Percentiles rank a stretch among this genome's conserved stretches.
Evolutionary conservation across 2,329 filamentous ascomycete species (phyloP).

Genomic region (Fusarium brachygibbosum): DNA sequence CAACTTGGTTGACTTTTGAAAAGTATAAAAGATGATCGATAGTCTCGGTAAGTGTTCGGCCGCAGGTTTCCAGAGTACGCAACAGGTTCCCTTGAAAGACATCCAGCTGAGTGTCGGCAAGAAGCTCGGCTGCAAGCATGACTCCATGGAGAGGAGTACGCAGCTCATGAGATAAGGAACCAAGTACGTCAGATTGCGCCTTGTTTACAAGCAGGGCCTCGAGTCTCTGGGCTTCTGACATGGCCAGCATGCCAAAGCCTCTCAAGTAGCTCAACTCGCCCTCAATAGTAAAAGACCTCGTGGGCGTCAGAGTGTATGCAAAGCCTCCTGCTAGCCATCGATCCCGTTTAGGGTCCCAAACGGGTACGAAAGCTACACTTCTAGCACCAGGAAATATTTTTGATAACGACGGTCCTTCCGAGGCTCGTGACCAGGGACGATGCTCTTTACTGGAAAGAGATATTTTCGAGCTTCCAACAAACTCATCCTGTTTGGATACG

Average conservation of each 20-base stretch:
- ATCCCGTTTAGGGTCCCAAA: conserved; percentile 62
- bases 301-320: conserved; percentile 61
- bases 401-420: conserved; percentile 44
- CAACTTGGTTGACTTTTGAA: conserved; percentile 65
- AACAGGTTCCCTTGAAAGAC: conserved; percentile 62
- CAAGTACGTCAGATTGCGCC: conserved; percentile 70
- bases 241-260: conserved; percentile 67
- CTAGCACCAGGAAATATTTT: conserved; percentile 59
- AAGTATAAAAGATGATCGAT: conserved; percentile 67
- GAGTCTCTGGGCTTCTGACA: conserved; percentile 67
- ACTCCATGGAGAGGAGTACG: conserved; percentile 73
- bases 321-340: conserved; percentile 65
- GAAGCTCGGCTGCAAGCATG: conserved; percentile 66
- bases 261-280: conserved; percentile 65
- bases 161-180: conserved; percentile 72
- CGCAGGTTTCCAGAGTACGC: conserved; percentile 64
- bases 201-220: conserved; percentile 56
- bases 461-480: background rate
- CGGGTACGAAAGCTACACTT: conserved; percentile 62
- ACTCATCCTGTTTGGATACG: background rate
- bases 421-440: conserved; percentile 12
- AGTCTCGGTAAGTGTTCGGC: conserved; percentile 65
- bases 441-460: background rate
- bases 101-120: conserved; percentile 64
- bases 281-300: conserved; percentile 59